Evolutionary conservation across 164 flowering plant genomes (phyloP).

Genomic region (Chimonanthus salicifolius): DNA sequence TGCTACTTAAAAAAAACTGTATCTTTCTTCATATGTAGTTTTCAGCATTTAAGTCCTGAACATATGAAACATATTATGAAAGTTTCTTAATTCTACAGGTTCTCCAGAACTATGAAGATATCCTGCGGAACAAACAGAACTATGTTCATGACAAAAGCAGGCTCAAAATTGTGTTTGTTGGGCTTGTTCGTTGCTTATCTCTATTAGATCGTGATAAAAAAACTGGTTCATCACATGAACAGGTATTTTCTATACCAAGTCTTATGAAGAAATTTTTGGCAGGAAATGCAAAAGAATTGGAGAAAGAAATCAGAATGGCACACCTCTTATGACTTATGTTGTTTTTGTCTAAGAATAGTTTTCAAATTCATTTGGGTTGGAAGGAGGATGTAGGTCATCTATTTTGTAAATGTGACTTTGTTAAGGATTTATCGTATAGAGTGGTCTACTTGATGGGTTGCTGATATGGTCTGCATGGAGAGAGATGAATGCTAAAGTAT

Average conservation of each 20-base stretch:
- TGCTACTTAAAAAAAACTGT: too few relatives aligned
- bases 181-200: constrained; percentile 66
- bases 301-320: background rate
- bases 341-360: too few relatives aligned
- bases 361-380: too few relatives aligned
- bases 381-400: too few relatives aligned
- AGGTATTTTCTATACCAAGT: constrained; percentile 26
- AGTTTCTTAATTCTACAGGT: constrained; percentile 34
- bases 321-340: background rate
- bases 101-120: constrained; percentile 65
- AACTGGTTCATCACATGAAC: constrained; percentile 23
- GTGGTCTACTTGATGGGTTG: too few relatives aligned
- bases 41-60: background rate
- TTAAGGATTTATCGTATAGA: too few relatives aligned
- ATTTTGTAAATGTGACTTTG: too few relatives aligned
- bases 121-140: constrained; percentile 57
- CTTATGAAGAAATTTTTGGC: too few relatives aligned
- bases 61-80: background rate
- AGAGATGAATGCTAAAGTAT: too few relatives aligned
- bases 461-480: too few relatives aligned
- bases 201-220: constrained; percentile 47
- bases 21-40: background rate
- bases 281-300: background rate
- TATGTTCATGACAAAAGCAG: constrained; percentile 64
- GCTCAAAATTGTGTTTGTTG: constrained; percentile 55